Percentiles rank a stretch among this genome's conserved stretches.
phyloP scores from a whole-genome alignment of 441 rosid genomes.

The Flueggea neowawraea region DNA sequence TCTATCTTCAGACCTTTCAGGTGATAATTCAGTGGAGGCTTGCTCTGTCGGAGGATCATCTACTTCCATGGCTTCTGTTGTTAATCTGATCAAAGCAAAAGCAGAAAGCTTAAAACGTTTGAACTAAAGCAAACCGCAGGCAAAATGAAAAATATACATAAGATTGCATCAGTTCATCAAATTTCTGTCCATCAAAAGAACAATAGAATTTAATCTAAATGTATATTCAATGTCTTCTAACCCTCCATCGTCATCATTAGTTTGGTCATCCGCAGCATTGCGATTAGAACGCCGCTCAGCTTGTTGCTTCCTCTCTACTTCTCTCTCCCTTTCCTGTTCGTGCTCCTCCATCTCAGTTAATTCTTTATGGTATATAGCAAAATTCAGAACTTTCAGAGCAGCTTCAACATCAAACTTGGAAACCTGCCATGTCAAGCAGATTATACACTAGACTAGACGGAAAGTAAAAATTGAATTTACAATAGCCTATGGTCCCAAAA shows the following conservation, averaged over 20 bases:
- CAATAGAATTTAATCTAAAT: not conserved
- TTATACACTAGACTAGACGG: not conserved
- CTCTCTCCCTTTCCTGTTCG: slow-evolving; percentile 76
- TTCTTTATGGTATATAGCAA: slow-evolving; percentile 97
- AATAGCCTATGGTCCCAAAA: no score
- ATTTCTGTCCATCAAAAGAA: not conserved
- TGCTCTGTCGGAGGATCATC: slow-evolving; percentile 60
- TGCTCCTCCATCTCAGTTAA: slow-evolving; percentile 98
- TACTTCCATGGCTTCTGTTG: slow-evolving; percentile 72
- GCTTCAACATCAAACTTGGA: slow-evolving; percentile 86
- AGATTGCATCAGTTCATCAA: not conserved
- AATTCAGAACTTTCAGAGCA: slow-evolving; percentile 84
- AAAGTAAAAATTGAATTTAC: not conserved
- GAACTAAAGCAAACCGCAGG: slow-evolving; percentile 6
- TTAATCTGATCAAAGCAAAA: slow-evolving; percentile 34
- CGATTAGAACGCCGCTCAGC: slow-evolving; percentile 31
- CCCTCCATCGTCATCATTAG: slow-evolving; percentile 38
- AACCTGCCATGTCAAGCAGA: slow-evolving; percentile 44
- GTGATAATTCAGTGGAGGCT: slow-evolving; percentile 37
- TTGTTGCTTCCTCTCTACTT: slow-evolving; percentile 46
- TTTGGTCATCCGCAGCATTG: slow-evolving; percentile 25
- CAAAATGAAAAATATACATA: not conserved
- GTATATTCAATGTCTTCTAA: slow-evolving; percentile 23
- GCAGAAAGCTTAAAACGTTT: slow-evolving; percentile 1
- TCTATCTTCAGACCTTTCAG: slow-evolving; percentile 52